Conservation (phyloP, 148 eudicot genomes). For the Limonium bicolor region DNA sequence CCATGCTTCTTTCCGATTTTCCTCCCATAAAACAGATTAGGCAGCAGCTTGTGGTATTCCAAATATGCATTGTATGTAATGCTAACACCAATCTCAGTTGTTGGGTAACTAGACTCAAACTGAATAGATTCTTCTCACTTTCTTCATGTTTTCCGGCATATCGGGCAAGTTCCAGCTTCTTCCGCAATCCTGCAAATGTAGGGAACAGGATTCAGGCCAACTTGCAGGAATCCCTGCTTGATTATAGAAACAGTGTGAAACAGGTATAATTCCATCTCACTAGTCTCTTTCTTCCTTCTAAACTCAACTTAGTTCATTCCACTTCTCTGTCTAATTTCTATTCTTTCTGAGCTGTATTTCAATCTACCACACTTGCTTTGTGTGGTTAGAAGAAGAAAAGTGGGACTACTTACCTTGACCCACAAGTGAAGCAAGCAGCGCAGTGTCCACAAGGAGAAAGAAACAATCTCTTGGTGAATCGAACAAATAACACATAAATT, state of each 20-base stretch:
- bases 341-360: background rate
- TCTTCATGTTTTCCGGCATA: slow-evolving; percentile 61
- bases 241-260: background rate
- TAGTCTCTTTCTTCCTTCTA: too few species aligned
- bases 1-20: too few species aligned
- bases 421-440: slow-evolving; percentile 48
- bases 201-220: background rate
- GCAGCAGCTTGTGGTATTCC: too few species aligned
- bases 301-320: background rate
- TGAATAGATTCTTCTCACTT: slow-evolving; percentile 59
- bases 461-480: slow-evolving; percentile 46
- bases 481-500: slow-evolving; percentile 37
- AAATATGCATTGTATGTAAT: too few species aligned
- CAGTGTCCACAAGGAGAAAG: slow-evolving; percentile 55
- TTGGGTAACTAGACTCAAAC: too few species aligned
- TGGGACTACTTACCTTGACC: slow-evolving; percentile 29
- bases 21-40: too few species aligned
- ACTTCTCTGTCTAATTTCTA: background rate
- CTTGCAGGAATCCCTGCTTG: background rate
- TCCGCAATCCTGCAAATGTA: slow-evolving; percentile 71
- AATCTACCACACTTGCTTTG: too few species aligned
- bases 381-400: background rate
- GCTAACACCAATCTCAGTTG: too few species aligned
- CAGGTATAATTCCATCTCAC: background rate
- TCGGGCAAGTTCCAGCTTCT: slow-evolving; percentile 55